A percentile compares a stretch with the other conserved stretches of the same genome.
Conservation (phyloP, 148 eudicot genomes). For the Amaranthus cruentus region DNA sequence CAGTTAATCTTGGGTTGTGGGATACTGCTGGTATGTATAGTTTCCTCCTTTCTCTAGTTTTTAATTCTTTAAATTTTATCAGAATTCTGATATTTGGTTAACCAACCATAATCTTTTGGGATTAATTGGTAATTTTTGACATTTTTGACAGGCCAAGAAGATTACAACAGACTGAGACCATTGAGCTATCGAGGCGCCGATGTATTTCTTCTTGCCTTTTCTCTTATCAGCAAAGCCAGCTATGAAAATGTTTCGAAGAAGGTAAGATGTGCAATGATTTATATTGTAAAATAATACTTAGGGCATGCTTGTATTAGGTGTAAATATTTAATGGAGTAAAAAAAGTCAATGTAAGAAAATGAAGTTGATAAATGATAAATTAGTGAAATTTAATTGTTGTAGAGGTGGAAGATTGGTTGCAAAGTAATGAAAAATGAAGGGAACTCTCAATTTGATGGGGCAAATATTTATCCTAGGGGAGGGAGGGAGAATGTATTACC, state of each 20-base stretch:
- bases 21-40: slow-evolving; percentile 44
- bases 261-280: slow-evolving; percentile 19
- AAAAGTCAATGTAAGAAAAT: too few relatives aligned
- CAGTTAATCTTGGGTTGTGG: slow-evolving; percentile 50
- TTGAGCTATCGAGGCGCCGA: slow-evolving; percentile 50
- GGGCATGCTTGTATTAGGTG: neutral
- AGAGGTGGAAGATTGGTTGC: too few relatives aligned
- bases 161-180: slow-evolving; percentile 50
- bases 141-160: slow-evolving; percentile 42
- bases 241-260: slow-evolving; percentile 50
- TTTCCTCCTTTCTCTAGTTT: neutral
- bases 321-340: too few relatives aligned
- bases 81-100: slow-evolving; percentile 6
- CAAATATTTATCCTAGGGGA: too few relatives aligned
- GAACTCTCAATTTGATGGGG: too few relatives aligned
- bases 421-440: too few relatives aligned
- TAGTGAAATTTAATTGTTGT: too few relatives aligned
- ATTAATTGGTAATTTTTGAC: neutral
- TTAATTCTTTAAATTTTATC: neutral
- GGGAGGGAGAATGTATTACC: too few relatives aligned
- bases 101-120: too few relatives aligned
- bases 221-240: slow-evolving; percentile 50
- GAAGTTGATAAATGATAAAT: too few relatives aligned
- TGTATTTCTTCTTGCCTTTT: slow-evolving; percentile 51
- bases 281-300: neutral